Evolutionary conservation across 305 asterid species (phyloP).

Genomic region (Salvia sclarea): DNA sequence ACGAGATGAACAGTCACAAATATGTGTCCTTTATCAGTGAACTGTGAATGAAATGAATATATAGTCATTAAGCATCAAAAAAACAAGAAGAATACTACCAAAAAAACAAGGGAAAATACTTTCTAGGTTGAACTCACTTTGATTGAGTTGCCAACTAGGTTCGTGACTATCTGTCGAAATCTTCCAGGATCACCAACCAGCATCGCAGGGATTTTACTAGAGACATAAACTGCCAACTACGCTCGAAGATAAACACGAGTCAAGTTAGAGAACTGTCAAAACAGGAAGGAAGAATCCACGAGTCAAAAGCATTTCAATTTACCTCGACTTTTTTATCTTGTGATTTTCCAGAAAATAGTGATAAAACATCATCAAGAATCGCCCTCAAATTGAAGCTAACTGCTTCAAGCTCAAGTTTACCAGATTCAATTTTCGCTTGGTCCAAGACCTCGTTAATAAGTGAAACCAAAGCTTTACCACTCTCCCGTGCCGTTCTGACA

Average conservation of each 20-base stretch:
- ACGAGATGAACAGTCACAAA: slow-evolving; percentile 79
- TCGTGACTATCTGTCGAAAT: slow-evolving; percentile 86
- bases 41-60: slow-evolving; percentile 49
- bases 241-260: slow-evolving; percentile 27
- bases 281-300: slow-evolving; percentile 17
- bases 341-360: slow-evolving; percentile 85
- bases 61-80: slow-evolving; percentile 5
- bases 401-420: slow-evolving; percentile 96
- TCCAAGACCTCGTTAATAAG: slow-evolving; percentile 93
- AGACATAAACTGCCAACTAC: slow-evolving; percentile 87
- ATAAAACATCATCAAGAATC: slow-evolving; percentile 81
- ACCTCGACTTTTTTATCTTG: slow-evolving; percentile 95
- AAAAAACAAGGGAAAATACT: not conserved
- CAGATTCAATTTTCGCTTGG: slow-evolving; percentile 96
- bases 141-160: slow-evolving; percentile 92
- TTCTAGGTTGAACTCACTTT: slow-evolving; percentile 56
- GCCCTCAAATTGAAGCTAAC: slow-evolving; percentile 82
- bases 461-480: slow-evolving; percentile 96
- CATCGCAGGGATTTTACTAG: slow-evolving; percentile 70
- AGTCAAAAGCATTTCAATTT: slow-evolving; percentile 27
- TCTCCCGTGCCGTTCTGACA: slow-evolving; percentile 95
- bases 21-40: slow-evolving; percentile 94
- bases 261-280: slow-evolving; percentile 5
- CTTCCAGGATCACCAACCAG: slow-evolving; percentile 96
- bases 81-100: not conserved